Evolutionary conservation across 139 green algal species (phyloP), one percentile per base, ranked within the genome.

Genomic region (Eudorina sp.): DNA sequence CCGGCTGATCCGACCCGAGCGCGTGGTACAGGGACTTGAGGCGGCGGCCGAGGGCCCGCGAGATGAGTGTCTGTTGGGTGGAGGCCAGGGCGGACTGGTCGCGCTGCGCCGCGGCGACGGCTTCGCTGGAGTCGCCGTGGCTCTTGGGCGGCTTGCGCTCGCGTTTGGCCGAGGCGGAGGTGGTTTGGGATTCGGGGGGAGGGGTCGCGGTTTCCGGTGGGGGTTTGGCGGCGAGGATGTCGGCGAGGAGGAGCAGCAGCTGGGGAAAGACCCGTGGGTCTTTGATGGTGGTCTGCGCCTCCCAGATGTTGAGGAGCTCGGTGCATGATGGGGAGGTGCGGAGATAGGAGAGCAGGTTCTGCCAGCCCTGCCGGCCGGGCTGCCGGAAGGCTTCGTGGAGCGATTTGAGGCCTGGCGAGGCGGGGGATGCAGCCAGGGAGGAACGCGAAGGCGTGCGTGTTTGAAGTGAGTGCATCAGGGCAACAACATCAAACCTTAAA

Each of bases 21-120:
- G 23, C 38, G 27, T 92, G 91, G 92, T 96, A 96, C 14, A 96
- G 21, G 8, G 80, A 62, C 48, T 89, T 94, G 27, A 96, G 84
- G 16, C 91, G 89, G 45, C 90, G 86, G 18, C 83, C 66, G 25
- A 94, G 46, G 0, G 58, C 66, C 53, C 40, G 48, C 4, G 38
- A 34, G 11, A 78, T 43, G 4, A 83, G 55, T 43, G 29, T 3
- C 19, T 53, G 34, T 53, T 87, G 72, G 25, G 45, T 74, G n/a
- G n/a, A n/a, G n/a, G n/a, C n/a, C n/a, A n/a, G n/a, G n/a, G n/a
- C n/a, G n/a, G n/a, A n/a, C n/a, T n/a, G n/a, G n/a, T n/a, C n/a
- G n/a, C n/a, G n/a, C n/a, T n/a, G n/a, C 36, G 38, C 45, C 53
- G 55, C 53, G 9, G 51, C 46, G 34, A 9, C 75, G 18, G 72